These are phyloP conservation scores for Flagelloscypha sp. DNA, from an alignment of 768 basidiomycete species.

Conservation along the genomic window DNA sequence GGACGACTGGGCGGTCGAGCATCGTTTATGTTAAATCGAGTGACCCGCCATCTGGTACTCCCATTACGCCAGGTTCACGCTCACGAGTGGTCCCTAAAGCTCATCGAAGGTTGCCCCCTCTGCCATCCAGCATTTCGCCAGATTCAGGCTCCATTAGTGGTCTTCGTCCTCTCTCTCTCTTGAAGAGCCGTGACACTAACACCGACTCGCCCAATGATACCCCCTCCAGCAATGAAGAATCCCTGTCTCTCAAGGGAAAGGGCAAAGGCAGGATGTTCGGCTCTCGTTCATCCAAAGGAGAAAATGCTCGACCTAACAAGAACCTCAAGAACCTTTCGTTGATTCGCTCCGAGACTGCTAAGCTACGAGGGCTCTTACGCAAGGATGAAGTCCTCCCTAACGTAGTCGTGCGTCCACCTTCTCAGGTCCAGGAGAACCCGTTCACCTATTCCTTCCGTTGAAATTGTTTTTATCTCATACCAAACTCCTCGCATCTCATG, in stretches of 20 bases:
- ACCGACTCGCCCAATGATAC: slow-evolving; percentile 16
- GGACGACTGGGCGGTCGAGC: slow-evolving; percentile 34
- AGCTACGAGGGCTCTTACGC: slow-evolving; percentile 48
- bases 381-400: slow-evolving; percentile 50
- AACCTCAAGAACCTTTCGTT: slow-evolving; percentile 54
- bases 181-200: slow-evolving; percentile 49
- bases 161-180: slow-evolving; percentile 53
- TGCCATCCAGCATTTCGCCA: no score
- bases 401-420: slow-evolving; percentile 56
- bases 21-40: slow-evolving; percentile 61
- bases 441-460: slow-evolving; percentile 37
- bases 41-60: no score
- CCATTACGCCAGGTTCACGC: no score
- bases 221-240: slow-evolving; percentile 27
- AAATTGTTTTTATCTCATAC: no score
- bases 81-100: no score
- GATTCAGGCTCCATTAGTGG: slow-evolving; percentile 39
- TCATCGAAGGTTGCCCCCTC: no score
- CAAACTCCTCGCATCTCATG: no score
- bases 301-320: slow-evolving; percentile 31
- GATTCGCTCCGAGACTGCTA: slow-evolving; percentile 54
- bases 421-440: slow-evolving; percentile 35
- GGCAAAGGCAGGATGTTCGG: slow-evolving; percentile 28
- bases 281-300: slow-evolving; percentile 20
- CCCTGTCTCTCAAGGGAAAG: slow-evolving; percentile 52